Base-by-base conservation (phyloP, 306 rosid species). In the Citrullus amarus region DNA sequence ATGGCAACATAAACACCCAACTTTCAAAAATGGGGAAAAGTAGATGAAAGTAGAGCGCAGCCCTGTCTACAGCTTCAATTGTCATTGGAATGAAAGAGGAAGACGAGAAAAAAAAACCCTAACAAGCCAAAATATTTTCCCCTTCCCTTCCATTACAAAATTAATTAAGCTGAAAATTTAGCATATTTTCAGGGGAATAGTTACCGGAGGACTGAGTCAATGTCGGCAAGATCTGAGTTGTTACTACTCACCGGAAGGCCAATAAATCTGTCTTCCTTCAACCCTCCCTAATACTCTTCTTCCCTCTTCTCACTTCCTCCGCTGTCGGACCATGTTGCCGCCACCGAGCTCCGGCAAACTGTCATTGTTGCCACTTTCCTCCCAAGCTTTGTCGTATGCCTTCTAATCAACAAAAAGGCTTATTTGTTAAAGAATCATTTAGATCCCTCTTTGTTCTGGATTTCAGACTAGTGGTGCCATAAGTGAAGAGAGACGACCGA, bases 131-230 rank as follows among this genome's bases (percentile, higher is more conserved):
- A 34, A 75, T 16, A 53, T 20, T 38, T 15, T 18, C 51, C 72
- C 72, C 5, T 62, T 75, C 51, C 46, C 65, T n/a, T 55, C 62
- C 30, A 54, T 75, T 36, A 9, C 18, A 16, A 75, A 14, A 68
- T 68, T 20, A 41, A 68, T 68, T 68, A 71, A 76, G 55, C 67
- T 38, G 67, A 55, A 55, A 75, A 76, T n/a, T 18, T 6, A 76
- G 18, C 77, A 51, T 15, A 51, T 25, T 73, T 73, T 73, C 60
- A 73, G 67, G 68, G 15, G 39, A 76, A 76, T 76, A 57, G 79
- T 76, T 32, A 76, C 79, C 79, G 79, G 67, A 38, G 79, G 79
- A 76, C 67, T 43, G 53, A 39, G 79, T 55, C 67, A 76, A 58
- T 57, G 67, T 59, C 65, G 68, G 79, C 75, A 32, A 76, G 79